These are phyloP conservation scores for Backusella parvicylindrica DNA, from an alignment of 192 early-diverging fungal species.

Conservation along the genomic window DNA sequence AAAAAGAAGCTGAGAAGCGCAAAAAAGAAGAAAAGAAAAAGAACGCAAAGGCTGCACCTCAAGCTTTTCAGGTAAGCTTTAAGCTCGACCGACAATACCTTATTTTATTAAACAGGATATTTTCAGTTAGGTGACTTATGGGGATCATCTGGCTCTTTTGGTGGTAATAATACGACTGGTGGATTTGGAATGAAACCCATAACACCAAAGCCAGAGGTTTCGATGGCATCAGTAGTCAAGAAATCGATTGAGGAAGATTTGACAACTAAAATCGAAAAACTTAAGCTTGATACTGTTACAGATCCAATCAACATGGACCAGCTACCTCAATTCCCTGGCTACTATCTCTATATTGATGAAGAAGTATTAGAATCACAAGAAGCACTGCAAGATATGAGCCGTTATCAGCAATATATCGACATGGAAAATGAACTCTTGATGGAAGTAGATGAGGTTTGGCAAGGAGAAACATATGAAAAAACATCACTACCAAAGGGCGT, in stretches of 20 bases:
- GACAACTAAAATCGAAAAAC: not conserved
- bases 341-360: slow-evolving; percentile 52
- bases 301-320: not conserved
- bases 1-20: slow-evolving; percentile 33
- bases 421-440: slow-evolving; percentile 33
- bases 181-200: not conserved
- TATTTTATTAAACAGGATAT: not conserved
- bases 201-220: not conserved
- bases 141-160: not conserved
- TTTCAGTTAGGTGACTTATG: slow-evolving; percentile 5
- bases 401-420: slow-evolving; percentile 46
- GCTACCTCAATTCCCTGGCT: slow-evolving; percentile 38
- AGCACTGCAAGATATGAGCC: slow-evolving; percentile 29
- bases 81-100: too few relatives aligned
- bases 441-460: slow-evolving; percentile 52
- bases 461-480: slow-evolving; percentile 83
- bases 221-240: not conserved
- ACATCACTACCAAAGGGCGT: slow-evolving; percentile 61
- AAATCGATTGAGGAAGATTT: not conserved
- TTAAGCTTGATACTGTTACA: not conserved
- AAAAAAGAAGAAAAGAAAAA: slow-evolving; percentile 23
- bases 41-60: not conserved
- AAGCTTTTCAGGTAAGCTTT: slow-evolving; percentile 16
- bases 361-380: slow-evolving; percentile 40
- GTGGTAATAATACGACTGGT: not conserved